A percentile compares a stretch with the other conserved stretches of the same genome.
These are phyloP conservation scores for Kwoniella europaea DNA, from an alignment of 768 basidiomycete species.

Conservation along the genomic window DNA sequence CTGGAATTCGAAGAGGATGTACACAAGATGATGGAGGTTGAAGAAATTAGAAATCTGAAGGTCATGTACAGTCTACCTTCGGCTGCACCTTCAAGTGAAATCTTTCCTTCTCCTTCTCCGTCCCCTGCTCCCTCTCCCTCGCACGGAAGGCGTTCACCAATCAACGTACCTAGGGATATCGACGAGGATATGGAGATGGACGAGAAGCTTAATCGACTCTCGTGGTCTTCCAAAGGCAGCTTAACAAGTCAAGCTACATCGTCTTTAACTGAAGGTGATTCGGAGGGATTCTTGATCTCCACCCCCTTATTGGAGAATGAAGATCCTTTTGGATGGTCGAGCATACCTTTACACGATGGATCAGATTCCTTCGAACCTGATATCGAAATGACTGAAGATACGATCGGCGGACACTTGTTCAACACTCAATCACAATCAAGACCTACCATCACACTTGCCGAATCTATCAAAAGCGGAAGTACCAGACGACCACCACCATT, in stretches of 20 bases:
- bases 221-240: slow-evolving; percentile 23
- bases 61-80: slow-evolving; percentile 16
- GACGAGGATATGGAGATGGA: slow-evolving; percentile 24
- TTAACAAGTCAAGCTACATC: slow-evolving; percentile 2
- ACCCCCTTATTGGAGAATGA: slow-evolving; percentile 23
- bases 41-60: neutral
- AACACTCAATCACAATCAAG: neutral
- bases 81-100: slow-evolving; percentile 22
- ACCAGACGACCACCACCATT: slow-evolving; percentile 23
- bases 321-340: slow-evolving; percentile 25
- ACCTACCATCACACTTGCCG: slow-evolving; percentile 7
- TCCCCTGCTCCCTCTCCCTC: slow-evolving; percentile 1
- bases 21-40: neutral
- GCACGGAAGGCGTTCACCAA: neutral
- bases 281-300: slow-evolving; percentile 11
- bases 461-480: slow-evolving; percentile 9
- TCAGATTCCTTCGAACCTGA: slow-evolving; percentile 15
- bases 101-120: slow-evolving; percentile 10
- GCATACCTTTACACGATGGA: neutral
- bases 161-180: slow-evolving; percentile 20
- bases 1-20: slow-evolving; percentile 18
- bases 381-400: slow-evolving; percentile 20
- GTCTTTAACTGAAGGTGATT: slow-evolving; percentile 15
- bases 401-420: slow-evolving; percentile 6
- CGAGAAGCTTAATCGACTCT: slow-evolving; percentile 20